Base-by-base conservation (phyloP, 2,329 filamentous ascomycete species). In the Fusarium sp. region DNA sequence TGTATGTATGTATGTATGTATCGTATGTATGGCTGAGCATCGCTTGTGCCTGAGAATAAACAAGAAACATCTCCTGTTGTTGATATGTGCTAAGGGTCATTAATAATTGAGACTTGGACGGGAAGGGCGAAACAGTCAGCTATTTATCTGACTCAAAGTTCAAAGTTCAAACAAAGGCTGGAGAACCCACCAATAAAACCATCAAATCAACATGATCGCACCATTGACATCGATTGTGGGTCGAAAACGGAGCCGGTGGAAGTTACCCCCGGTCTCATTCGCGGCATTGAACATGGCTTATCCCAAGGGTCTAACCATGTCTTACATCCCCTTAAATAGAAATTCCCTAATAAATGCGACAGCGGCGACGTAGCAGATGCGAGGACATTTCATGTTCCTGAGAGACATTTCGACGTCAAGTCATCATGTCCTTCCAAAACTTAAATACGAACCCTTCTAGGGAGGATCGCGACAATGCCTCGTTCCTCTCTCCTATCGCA, bases 401-500 rank as follows among this genome's bases (percentile, higher is more conserved):
- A 72, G 63, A 38, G 67, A 62, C 55, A 75, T 76, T 56, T 45
- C 55, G 48, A 73, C 58, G 61, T 64, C 57, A 49, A 42, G 36
- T 26, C 57, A 69, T 55, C 28, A 80, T 80, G 78, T 56, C 78
- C 63, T 54, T 70, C 15, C 69, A 72, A 12, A 73, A 69, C n/a
- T 57, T 76, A 36, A 75, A 80, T 48, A 74, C 74, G 22, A 74
- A 69, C 17, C 51, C 70, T 31, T 62, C 74, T 14, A 75, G 55
- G 31, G 72, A 64, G 63, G 72, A 67, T 28, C 77, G 77, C 54
- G 82, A 84, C 73, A 79, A 80, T 64, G 75, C 76, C 57, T 88
- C 87, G 51, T 86, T 93, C 54, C 88, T 93, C 52, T 92, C 90
- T 18, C 90, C 91, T 45, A 82, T 85, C 70, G 87, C 85, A 54